These are phyloP conservation scores for Irpex sp. DNA, from an alignment of 1,284 basidiomycete species.

Conservation along the genomic window DNA sequence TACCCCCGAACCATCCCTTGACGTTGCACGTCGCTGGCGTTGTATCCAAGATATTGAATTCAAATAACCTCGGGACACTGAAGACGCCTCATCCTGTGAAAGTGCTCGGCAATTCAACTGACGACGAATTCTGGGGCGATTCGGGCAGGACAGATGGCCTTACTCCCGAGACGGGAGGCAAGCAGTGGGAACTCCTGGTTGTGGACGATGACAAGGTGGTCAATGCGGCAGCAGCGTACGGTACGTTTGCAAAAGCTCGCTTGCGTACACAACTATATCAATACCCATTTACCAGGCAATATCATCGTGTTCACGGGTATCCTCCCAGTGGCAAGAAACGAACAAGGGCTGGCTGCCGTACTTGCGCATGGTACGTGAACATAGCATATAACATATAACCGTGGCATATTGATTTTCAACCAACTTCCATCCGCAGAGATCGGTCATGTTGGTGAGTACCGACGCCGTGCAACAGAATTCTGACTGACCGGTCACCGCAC, in stretches of 20 bases:
- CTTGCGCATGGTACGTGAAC: slow-evolving; percentile 82
- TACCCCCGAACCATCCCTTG: slow-evolving; percentile 78
- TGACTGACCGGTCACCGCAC: slow-evolving; percentile 6
- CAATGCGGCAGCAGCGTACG: slow-evolving; percentile 87
- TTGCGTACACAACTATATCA: not conserved
- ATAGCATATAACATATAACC: not conserved
- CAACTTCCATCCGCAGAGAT: slow-evolving; percentile 64
- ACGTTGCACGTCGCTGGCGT: slow-evolving; percentile 79
- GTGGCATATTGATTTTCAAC: not conserved
- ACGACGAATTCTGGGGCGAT: slow-evolving; percentile 7
- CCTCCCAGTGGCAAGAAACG: slow-evolving; percentile 82
- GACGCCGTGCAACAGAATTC: slow-evolving; percentile 2
- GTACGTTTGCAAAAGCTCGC: slow-evolving; percentile 40
- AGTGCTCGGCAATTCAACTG: slow-evolving; percentile 4
- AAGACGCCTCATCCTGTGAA: slow-evolving; percentile 35
- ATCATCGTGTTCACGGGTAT: slow-evolving; percentile 95
- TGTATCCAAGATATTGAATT: slow-evolving; percentile 77
- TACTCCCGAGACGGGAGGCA: slow-evolving; percentile 32
- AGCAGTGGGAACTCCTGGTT: slow-evolving; percentile 84
- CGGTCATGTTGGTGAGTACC: slow-evolving; percentile 78
- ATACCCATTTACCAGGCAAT: slow-evolving; percentile 50
- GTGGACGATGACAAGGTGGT: slow-evolving; percentile 80
- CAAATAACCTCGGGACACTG: slow-evolving; percentile 77
- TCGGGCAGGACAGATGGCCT: not conserved
- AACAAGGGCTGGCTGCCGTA: slow-evolving; percentile 89